Evolutionary conservation across 129 eudicot species (phyloP).

Genomic region (Smallanthus sonchifolius): DNA sequence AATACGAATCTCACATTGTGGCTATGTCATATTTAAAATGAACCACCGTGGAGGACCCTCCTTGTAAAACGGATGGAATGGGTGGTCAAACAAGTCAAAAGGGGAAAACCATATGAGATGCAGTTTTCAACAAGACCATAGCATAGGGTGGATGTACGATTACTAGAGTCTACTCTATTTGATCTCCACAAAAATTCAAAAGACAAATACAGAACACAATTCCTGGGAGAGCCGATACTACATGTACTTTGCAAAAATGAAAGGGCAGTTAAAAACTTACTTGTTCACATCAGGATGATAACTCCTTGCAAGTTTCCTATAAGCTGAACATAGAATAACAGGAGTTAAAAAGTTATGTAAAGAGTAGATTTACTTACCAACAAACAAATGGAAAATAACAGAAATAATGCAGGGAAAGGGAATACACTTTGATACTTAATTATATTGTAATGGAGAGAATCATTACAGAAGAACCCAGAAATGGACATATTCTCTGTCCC

Average conservation of each 20-base stretch:
- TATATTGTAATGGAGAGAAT: too few relatives aligned
- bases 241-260: neutral
- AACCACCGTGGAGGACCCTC: neutral
- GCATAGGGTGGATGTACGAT: neutral
- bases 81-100: neutral
- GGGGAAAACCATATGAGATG: neutral
- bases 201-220: neutral
- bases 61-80: neutral
- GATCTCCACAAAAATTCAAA: neutral
- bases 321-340: slow-evolving; percentile 50
- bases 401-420: neutral
- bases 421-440: too few relatives aligned
- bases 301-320: slow-evolving; percentile 94
- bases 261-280: slow-evolving; percentile 42
- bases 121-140: neutral
- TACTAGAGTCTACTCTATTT: neutral
- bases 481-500: neutral
- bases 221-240: neutral
- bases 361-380: neutral
- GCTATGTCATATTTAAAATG: neutral
- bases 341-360: neutral
- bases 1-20: neutral
- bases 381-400: neutral
- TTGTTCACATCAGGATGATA: slow-evolving; percentile 99
- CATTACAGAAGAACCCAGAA: neutral